Evolutionary conservation across 2,329 filamentous ascomycete species (phyloP).

Genomic region (Fusarium stilboides): DNA sequence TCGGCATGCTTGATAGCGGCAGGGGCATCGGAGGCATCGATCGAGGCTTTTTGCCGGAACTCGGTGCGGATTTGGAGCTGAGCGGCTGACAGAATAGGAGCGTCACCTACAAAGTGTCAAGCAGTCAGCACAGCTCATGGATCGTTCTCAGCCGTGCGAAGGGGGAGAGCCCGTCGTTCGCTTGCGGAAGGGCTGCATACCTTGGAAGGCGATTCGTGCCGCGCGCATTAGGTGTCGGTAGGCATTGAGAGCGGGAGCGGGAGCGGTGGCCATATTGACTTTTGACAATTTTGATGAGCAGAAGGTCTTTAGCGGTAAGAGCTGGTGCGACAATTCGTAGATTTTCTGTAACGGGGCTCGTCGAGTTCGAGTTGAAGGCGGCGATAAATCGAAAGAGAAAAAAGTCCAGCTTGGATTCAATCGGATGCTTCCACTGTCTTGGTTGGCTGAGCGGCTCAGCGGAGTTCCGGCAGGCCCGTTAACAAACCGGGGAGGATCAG

Average conservation of each 20-base stretch:
- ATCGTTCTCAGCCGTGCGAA: too few species aligned
- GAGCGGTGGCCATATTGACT: slow-evolving; percentile 51
- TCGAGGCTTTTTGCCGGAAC: slow-evolving; percentile 78
- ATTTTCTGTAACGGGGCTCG: background rate
- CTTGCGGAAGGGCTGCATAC: slow-evolving; percentile 61
- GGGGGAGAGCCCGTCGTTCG: background rate
- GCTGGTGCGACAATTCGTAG: background rate
- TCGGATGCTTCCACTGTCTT: background rate
- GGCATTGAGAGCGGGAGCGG: slow-evolving; percentile 76
- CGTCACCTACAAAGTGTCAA: slow-evolving; percentile 72
- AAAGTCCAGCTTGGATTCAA: slow-evolving; percentile 21
- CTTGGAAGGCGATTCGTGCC: slow-evolving; percentile 85
- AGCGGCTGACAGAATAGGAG: slow-evolving; percentile 77
- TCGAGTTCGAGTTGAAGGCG: slow-evolving; percentile 8
- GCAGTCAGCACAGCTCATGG: background rate
- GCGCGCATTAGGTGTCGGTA: slow-evolving; percentile 89
- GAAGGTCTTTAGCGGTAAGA: too few species aligned
- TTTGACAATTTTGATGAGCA: background rate
- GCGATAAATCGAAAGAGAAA: slow-evolving; percentile 30
- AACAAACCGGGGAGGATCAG: slow-evolving; percentile 2
- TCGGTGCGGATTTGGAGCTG: slow-evolving; percentile 78
- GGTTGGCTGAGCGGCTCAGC: background rate
- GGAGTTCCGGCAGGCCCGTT: background rate
- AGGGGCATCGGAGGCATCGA: slow-evolving; percentile 70
- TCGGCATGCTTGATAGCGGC: slow-evolving; percentile 83